Base-by-base conservation (phyloP, 192 early-diverging fungal genomes). In the Coemansia sp. region DNA sequence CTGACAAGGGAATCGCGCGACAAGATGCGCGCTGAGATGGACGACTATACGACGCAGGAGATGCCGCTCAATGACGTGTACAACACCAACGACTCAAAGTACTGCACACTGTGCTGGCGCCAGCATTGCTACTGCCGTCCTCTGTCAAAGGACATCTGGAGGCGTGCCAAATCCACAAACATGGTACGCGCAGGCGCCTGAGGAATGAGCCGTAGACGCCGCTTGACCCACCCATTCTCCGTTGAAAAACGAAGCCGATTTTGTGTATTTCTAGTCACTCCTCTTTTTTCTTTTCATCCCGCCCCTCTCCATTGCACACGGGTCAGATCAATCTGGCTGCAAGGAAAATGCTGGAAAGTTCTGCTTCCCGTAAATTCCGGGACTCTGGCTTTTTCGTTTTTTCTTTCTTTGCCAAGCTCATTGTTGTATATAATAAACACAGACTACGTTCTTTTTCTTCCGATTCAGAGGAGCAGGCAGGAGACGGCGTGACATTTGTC, bases 91-190 rank as follows among this genome's bases (percentile, higher is more conserved):
- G 70, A 74, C 63, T 72, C 69, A 16, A 43, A 59, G 40, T 83
- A 78, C 56, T 83, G 81, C 72, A 83, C 76, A 3, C 67, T 83
- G 64, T 83, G 81, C 76, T 83, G 81, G 81, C 76, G 81, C 39
- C 42, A 63, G 63, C 64, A 64, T 69, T 83, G 81, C 67, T 72
- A 78, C 67, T 83, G 81, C 56, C 81, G 81, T n/a, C 64, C 70
- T 11, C 69, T 83, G 38, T 74, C 81, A 46, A 77, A 78, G 67
- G 81, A 83, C 59, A 78, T 83, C 40, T 83, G 81, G 81, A 63
- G 75, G 16, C 81, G 81, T 44, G 76, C 76, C 46, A 74, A 45
- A 58, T 78, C 79, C 16, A 65, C 74, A 48, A 73, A 64, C 41
- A 82, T 82, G 75, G 71, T 82, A 44, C 75, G 71, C 39, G 79